Base-by-base conservation (phyloP, 2,329 filamentous ascomycete genomes). In the Diaporthe sp. region DNA sequence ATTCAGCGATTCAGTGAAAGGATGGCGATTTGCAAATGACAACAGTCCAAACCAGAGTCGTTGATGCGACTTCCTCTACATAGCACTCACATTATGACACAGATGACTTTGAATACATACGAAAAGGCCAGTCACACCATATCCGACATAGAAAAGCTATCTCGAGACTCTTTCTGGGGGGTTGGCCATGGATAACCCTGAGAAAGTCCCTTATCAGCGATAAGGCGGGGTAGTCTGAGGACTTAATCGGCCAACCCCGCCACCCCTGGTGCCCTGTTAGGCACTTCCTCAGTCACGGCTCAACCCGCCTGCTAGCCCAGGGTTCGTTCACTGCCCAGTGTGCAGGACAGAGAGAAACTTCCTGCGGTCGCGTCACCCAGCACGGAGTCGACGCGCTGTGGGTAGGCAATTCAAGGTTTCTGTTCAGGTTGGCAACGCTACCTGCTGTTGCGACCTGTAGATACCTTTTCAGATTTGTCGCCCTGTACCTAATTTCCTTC, bases 381-480 rank as follows among this genome's bases (percentile, higher is more conserved):
- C 31, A 17, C 20, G 22, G 37, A 28, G 37, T 39, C 58, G 58
- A 53, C 63, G 63, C 44, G 63, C 63, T 67, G 31, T 6, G 20
- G 47, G 47, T n/a, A 15, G 31, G 2, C 63, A 70, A 22, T 28
- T 70, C 31, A 42, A 51, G 31, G 44, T 63, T 58, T 55, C 34
- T 20, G 12, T 34, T 49, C 39, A 51, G 39, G 39, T 60, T 20
- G 39, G 20, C 28, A 49, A 44, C 25, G 22, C 34, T 61, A 51
- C 25, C 13, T 61, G 70, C 37, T 65, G n/a, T 31, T 10, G 34
- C 58, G 47, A 65, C 47, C 47, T 73, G 71, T 73, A 57, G 53
- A 65, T 65, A 47, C 17, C 31, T 15, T 58, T 22, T 53, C 12
- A 39, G 42, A 47, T 39, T 39, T 72, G 28, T 22, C 49, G 22